Evolutionary conservation across 1,284 basidiomycete species (phyloP), one percentile per base, ranked within the genome.

Genomic region (Tilletia horrida): DNA sequence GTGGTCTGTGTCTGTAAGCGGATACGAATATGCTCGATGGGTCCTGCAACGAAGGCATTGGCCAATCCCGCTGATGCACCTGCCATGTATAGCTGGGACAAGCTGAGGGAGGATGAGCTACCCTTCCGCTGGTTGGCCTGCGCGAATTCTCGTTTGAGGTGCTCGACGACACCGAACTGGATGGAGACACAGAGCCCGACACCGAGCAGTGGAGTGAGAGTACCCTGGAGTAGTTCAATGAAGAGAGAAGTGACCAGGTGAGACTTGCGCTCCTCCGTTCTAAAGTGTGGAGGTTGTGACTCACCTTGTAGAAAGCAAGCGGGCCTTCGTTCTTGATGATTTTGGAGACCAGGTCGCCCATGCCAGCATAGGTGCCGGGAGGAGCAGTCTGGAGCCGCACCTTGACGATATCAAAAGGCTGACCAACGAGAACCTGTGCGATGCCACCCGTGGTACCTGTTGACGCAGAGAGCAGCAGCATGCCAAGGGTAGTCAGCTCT

Each of bases 351-450:
- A 93, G 97, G 74, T 95, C 87, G 66, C 94, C 72, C 87, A 95
- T 92, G 66, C 91, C 91, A 65, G 83, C 71, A 83, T 95, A 97
- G 6, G 91, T 93, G 63, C 93, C 93, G 74, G 88, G 88, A 14
- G 92, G 86, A n/a, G 92, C 87, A 7, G 93, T 96, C 88, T 98
- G 95, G 86, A 97, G 91, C 71, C 94, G 88, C 87, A 86, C 85
- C 88, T 97, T 97, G 84, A 95, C 91, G 73, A 96, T 96, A 83
- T 97, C 94, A 81, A 97, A 95, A 21, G 93, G 92, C 83, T 96
- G 93, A 57, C 93, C 93, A 64, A 95, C 92, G 50, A 96, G 85
- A 44, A 91, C 92, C 86, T 96, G 93, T 62, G 90, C 88, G 75
- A 94, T 89, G 59, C 93, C 93, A 62, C 93, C 93, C 31, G 87